These are phyloP conservation scores for Mayamaea pseudoterrestris DNA, from an alignment of 108 stramenopile species.

Conservation along the genomic window DNA sequence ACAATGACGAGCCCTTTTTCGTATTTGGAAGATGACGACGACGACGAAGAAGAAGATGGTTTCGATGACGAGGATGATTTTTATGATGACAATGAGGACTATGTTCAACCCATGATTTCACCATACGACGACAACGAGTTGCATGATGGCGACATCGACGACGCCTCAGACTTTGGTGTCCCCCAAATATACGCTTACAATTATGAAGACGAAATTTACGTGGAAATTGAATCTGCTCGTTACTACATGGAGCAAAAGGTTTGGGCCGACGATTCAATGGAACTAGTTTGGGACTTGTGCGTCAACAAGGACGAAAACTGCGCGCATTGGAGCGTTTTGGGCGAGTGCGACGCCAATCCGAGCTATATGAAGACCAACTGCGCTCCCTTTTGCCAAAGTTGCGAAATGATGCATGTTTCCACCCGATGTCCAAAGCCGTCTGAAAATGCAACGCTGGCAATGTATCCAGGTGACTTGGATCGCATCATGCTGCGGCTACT, in stretches of 20 bases:
- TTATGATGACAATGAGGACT: too few species aligned
- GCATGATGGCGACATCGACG: too few species aligned
- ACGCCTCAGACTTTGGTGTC: not conserved
- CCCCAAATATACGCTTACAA: not conserved
- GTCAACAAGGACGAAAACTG: slow-evolving; percentile 15
- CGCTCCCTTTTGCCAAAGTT: slow-evolving; percentile 43
- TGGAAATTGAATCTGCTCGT: not conserved
- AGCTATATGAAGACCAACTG: slow-evolving; percentile 27
- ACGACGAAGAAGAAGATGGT: too few species aligned
- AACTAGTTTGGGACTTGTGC: slow-evolving; percentile 18
- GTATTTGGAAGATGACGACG: too few species aligned
- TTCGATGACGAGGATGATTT: too few species aligned
- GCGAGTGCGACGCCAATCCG: slow-evolving; percentile 41
- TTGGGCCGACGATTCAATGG: slow-evolving; percentile 4
- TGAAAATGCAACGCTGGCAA: slow-evolving; percentile 13
- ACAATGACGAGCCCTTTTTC: too few species aligned
- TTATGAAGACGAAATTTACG: not conserved
- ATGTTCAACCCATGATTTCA: too few species aligned
- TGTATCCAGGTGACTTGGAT: slow-evolving; percentile 43
- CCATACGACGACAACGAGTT: too few species aligned
- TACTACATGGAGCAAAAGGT: slow-evolving; percentile 7
- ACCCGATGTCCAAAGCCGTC: slow-evolving; percentile 24
- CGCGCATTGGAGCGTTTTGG: slow-evolving; percentile 8
- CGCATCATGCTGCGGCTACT: too few species aligned
- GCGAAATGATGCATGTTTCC: slow-evolving; percentile 24